phyloP scores from a whole-genome alignment of 2,329 filamentous ascomycete species.

The Colletotrichum truncatum region DNA sequence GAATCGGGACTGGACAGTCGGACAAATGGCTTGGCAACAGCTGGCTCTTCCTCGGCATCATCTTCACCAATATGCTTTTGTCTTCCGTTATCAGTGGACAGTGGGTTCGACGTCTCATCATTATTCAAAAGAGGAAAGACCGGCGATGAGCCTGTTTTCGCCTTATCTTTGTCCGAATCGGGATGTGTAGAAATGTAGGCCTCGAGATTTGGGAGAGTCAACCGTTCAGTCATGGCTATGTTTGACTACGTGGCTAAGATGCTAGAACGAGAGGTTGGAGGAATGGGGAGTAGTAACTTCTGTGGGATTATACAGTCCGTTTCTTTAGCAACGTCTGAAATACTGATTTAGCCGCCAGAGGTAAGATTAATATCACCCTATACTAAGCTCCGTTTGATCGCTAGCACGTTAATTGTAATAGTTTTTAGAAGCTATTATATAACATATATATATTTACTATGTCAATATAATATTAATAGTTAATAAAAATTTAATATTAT shows the following conservation, averaged over 20 bases:
- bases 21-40: constrained; percentile 65
- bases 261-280: too few species aligned
- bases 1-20: constrained; percentile 63
- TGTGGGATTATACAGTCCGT: too few species aligned
- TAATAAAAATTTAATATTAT: not conserved
- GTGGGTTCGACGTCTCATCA: constrained; percentile 41
- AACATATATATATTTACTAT: too few species aligned
- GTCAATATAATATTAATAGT: not conserved
- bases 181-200: not conserved
- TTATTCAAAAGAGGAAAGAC: constrained; percentile 47
- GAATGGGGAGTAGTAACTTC: too few species aligned
- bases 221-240: not conserved
- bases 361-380: not conserved
- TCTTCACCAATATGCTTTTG: constrained; percentile 46
- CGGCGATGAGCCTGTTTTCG: constrained; percentile 25
- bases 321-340: too few species aligned
- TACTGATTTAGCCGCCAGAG: too few species aligned
- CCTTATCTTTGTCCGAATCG: not conserved
- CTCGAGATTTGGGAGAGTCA: not conserved
- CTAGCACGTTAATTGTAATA: not conserved
- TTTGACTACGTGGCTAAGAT: not conserved
- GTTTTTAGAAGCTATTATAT: not conserved
- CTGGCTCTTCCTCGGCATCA: constrained; percentile 67
- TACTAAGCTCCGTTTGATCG: not conserved
- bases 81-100: constrained; percentile 34